Evolutionary conservation across 306 rosid genomes (phyloP), one percentile per base, ranked within the genome.

Genomic region (Sicyos baderoa): DNA sequence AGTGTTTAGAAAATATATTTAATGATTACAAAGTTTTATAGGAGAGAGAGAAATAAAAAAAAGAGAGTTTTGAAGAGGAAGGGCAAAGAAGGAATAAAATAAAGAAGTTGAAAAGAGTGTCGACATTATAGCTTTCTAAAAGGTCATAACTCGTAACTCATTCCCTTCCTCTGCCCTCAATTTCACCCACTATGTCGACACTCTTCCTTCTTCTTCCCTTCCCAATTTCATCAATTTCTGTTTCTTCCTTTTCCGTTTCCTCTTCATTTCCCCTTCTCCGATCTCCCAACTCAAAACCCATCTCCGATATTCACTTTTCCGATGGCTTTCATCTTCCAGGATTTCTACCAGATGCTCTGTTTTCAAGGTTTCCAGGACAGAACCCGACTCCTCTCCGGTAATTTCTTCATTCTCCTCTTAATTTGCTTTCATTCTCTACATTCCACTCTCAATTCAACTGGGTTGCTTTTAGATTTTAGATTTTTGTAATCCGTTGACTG

Each of bases 341-440:
- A 88, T 85, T 57, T 90, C n/a, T 84, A 83, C 95, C 79, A 76
- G 35, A 70, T 86, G 53, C 76, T 90, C 81, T 72, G 1, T 29
- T 72, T 78, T 68, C 65, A 77, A 14, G 86, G 56, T 7, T 63
- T 84, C 51, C 16, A 40, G 3, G 76, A 21, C 5, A 79, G 78
- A 18, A 5, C 77, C 73, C 79, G 35, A n/a, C 29, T 44, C 72
- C 59, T 54, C 29, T 69, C 93, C 58, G 94, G 99, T 93, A 84
- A 4, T 55, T 75, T 35, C 50, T 18, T 1, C 27, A 9, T n/a
- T 40, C 9, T 40, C 11, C 2, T 7, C 11, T 40, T 9, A 9
- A 7, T 40, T 40, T 1, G 11, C 2, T 7, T 40, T 40, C 45
- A 0, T 7, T 40, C 2, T 40, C 11, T 52, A 12, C 9, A 9